These are phyloP conservation scores for Trebouxia sp. DNA, from an alignment of 139 green algal genomes.

Conservation along the genomic window DNA sequence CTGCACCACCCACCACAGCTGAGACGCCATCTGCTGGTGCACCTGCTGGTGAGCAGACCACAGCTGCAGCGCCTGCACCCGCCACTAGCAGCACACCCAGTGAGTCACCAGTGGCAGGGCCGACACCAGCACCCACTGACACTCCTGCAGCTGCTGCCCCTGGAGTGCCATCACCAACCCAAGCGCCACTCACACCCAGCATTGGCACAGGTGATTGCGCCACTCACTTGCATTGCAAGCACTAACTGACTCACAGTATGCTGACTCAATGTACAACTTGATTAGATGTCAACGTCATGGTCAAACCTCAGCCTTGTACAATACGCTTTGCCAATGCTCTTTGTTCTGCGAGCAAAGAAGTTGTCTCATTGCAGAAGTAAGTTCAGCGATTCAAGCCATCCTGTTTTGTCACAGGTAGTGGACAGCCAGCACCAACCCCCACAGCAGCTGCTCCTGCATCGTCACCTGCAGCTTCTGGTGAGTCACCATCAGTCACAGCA, in stretches of 20 bases:
- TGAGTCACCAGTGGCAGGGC: not conserved
- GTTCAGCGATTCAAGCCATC: too few species aligned
- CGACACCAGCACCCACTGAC: not conserved
- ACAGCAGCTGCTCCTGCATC: not conserved
- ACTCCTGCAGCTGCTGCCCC: not conserved
- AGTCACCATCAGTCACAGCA: too few species aligned
- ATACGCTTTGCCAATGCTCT: too few species aligned
- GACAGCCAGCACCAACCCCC: not conserved
- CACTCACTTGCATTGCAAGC: not conserved
- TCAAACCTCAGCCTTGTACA: too few species aligned
- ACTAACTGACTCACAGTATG: not conserved
- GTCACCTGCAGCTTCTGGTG: too few species aligned
- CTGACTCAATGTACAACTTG: too few species aligned
- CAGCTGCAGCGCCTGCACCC: not conserved
- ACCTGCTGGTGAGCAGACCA: not conserved
- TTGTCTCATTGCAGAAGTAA: too few species aligned
- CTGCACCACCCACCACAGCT: not conserved
- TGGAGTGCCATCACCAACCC: not conserved
- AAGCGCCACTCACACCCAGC: not conserved
- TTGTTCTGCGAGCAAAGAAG: too few species aligned
- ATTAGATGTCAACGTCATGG: too few species aligned
- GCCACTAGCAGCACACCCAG: not conserved
- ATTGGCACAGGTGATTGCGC: not conserved
- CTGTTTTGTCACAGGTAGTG: too few species aligned
- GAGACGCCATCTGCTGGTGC: not conserved